phyloP scores from a whole-genome alignment of 352 stramenopile genomes.

The Aphanomyces cochlioides region DNA sequence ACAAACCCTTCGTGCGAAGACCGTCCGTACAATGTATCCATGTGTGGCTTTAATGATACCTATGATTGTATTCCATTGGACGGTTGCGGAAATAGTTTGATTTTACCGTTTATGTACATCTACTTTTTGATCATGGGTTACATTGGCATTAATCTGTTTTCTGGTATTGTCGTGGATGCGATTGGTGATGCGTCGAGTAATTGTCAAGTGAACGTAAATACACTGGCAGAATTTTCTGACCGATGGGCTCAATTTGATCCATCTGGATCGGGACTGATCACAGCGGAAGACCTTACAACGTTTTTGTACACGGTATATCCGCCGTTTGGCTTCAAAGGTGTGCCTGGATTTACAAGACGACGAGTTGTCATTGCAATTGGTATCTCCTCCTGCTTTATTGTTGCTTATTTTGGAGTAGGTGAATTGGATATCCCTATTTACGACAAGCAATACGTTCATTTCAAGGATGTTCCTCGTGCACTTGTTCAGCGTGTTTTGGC shows the following conservation, averaged over 20 bases:
- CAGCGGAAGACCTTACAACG: slow-evolving; percentile 58
- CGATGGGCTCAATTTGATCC: slow-evolving; percentile 89
- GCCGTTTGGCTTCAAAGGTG: slow-evolving; percentile 56
- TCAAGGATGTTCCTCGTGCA: slow-evolving; percentile 66
- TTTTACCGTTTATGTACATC: slow-evolving; percentile 51
- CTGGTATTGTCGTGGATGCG: slow-evolving; percentile 90
- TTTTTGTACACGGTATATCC: slow-evolving; percentile 74
- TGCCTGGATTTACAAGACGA: slow-evolving; percentile 10
- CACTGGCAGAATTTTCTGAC: slow-evolving; percentile 85
- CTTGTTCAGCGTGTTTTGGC: slow-evolving; percentile 13
- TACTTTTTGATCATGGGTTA: slow-evolving; percentile 92
- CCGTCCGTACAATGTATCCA: slow-evolving; percentile 47
- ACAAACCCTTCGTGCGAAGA: slow-evolving; percentile 39
- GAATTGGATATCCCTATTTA: slow-evolving; percentile 75
- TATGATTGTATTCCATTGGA: slow-evolving; percentile 64
- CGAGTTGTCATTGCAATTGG: slow-evolving; percentile 12
- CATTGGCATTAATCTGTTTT: slow-evolving; percentile 92
- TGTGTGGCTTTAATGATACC: slow-evolving; percentile 73
- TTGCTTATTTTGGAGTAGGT: slow-evolving; percentile 33
- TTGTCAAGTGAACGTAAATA: slow-evolving; percentile 76
- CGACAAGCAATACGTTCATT: slow-evolving; percentile 74
- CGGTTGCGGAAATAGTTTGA: slow-evolving; percentile 64
- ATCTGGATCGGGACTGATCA: slow-evolving; percentile 78
- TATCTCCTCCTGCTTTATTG: neutral
- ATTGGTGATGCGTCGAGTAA: slow-evolving; percentile 74